phyloP scores from a whole-genome alignment of 345 rosid species.

The Hibiscus mutabilis region DNA sequence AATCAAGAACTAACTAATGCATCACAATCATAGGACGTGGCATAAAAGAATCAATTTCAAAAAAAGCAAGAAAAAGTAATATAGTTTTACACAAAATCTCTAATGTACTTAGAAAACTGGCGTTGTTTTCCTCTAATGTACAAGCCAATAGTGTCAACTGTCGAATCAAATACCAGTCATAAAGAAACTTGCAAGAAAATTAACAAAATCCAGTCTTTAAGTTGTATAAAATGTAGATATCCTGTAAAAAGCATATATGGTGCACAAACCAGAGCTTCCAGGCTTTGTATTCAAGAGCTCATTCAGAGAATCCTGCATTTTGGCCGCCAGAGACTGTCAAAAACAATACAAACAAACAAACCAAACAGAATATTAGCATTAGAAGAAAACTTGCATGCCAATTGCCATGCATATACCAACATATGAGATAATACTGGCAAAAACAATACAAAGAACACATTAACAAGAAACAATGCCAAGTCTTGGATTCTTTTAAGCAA shows the following conservation, averaged over 20 bases:
- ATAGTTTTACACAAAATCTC: no score
- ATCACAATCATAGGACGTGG: no score
- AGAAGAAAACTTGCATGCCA: not conserved
- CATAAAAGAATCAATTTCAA: no score
- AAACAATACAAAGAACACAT: no score
- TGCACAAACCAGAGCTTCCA: constrained; percentile 25
- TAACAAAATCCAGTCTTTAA: not conserved
- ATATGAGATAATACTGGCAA: not conserved
- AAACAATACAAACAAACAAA: not conserved
- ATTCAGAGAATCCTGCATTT: constrained; percentile 30
- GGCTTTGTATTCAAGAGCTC: constrained; percentile 36
- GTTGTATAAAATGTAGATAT: no score
- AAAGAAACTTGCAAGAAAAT: not conserved
- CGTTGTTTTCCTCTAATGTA: no score
- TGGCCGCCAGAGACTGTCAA: constrained; percentile 21
- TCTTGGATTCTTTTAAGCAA: no score
- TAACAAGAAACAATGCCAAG: not conserved
- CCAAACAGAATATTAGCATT: not conserved
- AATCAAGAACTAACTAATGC: not conserved
- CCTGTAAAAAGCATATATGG: no score
- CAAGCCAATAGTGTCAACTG: not conserved
- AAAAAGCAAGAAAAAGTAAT: not conserved
- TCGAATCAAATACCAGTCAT: not conserved
- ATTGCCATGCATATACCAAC: not conserved
- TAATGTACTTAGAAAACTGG: no score